Percentiles rank a stretch among this genome's conserved stretches.
Evolutionary conservation across 1,284 basidiomycete genomes (phyloP).

Genomic region (Ganoderma multipileum): DNA sequence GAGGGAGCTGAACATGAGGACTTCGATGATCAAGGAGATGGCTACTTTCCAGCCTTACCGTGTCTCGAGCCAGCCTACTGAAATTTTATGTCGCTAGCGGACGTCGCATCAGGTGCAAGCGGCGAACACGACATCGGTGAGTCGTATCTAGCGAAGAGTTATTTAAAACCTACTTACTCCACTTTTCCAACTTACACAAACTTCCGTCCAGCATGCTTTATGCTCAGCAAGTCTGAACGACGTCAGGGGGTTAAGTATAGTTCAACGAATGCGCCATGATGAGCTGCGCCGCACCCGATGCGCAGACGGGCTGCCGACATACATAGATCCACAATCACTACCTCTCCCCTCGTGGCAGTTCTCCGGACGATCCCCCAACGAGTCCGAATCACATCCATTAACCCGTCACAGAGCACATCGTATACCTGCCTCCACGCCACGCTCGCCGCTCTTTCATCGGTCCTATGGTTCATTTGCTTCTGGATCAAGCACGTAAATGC

Average conservation of each 20-base stretch:
- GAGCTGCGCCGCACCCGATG: neutral
- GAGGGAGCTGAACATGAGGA: too few species aligned
- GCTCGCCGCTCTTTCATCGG: neutral
- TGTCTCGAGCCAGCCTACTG: too few species aligned
- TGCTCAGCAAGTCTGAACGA: neutral
- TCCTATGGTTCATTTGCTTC: neutral
- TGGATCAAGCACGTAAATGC: neutral
- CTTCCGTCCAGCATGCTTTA: neutral
- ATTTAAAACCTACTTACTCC: too few species aligned
- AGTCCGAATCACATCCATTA: neutral
- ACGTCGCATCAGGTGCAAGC: too few species aligned
- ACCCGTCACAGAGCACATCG: neutral
- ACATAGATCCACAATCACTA: neutral
- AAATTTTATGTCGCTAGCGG: too few species aligned
- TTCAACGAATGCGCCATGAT: neutral
- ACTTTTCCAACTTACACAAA: too few species aligned
- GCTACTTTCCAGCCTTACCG: too few species aligned
- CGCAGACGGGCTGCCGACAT: neutral
- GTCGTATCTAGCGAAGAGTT: too few species aligned
- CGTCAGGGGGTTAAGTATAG: neutral
- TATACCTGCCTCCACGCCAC: neutral
- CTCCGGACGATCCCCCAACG: neutral
- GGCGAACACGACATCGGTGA: too few species aligned
- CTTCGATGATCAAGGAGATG: too few species aligned
- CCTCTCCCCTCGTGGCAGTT: neutral